These are phyloP conservation scores for Lachnellula occidentalis DNA, from an alignment of 2,329 filamentous ascomycete species.

Conservation along the genomic window DNA sequence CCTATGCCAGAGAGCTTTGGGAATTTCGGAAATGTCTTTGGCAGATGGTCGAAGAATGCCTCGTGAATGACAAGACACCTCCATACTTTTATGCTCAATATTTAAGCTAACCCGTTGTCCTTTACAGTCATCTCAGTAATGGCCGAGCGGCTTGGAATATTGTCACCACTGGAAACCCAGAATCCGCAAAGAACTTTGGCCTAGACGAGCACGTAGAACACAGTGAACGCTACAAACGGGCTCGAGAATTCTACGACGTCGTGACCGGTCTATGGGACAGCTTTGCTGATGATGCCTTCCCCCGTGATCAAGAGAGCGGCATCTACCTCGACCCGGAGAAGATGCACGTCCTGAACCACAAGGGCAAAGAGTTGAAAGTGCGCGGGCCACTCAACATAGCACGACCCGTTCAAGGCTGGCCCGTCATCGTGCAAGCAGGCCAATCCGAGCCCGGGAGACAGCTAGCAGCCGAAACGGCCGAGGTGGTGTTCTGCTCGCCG, in stretches of 20 bases:
- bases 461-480: slow-evolving; percentile 64
- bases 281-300: slow-evolving; percentile 65
- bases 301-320: slow-evolving; percentile 51
- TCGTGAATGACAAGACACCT: no score
- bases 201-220: slow-evolving; percentile 39
- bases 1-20: no score
- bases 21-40: no score
- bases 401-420: slow-evolving; percentile 61
- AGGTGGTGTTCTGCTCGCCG: slow-evolving; percentile 52
- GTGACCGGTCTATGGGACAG: slow-evolving; percentile 61
- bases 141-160: slow-evolving; percentile 60
- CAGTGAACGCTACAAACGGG: slow-evolving; percentile 58
- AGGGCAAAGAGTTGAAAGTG: slow-evolving; percentile 55
- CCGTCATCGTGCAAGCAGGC: slow-evolving; percentile 63
- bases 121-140: slow-evolving; percentile 48
- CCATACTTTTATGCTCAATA: no score
- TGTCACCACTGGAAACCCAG: slow-evolving; percentile 49
- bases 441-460: slow-evolving; percentile 59
- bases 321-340: slow-evolving; percentile 52
- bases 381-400: slow-evolving; percentile 59
- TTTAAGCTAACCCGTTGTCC: no score
- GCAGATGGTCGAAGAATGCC: no score
- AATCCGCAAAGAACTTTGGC: slow-evolving; percentile 48
- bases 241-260: slow-evolving; percentile 58
- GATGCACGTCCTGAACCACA: slow-evolving; percentile 59